phyloP scores from a whole-genome alignment of 345 rosid species.

The Noccaea caerulescens region DNA sequence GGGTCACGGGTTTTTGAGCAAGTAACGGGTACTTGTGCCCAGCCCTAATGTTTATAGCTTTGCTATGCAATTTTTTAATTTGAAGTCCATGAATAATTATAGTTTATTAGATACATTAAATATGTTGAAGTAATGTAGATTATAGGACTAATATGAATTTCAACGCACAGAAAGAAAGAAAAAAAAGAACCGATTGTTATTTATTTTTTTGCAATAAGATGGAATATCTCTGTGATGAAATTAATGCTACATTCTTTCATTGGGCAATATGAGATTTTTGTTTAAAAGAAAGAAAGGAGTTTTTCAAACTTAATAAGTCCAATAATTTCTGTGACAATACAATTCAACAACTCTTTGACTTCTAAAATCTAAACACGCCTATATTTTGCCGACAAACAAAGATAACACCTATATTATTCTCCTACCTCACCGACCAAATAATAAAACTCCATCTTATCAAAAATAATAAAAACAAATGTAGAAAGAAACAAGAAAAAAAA shows the following conservation, averaged over 20 bases:
- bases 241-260: neutral
- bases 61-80: neutral
- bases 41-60: conserved; percentile 1
- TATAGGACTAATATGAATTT: conserved; percentile 1
- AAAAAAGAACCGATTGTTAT: neutral
- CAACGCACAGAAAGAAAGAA: neutral
- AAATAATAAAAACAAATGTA: neutral
- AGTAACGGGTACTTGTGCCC: too few relatives aligned
- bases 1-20: too few relatives aligned
- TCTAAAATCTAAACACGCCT: conserved; percentile 22
- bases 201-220: neutral
- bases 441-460: neutral
- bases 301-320: conserved; percentile 19
- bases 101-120: neutral
- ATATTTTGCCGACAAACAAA: too few relatives aligned
- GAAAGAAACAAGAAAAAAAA: conserved; percentile 20
- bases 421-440: conserved; percentile 39
- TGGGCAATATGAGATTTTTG: neutral
- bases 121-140: neutral
- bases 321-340: conserved; percentile 8
- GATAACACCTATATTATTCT: conserved; percentile 36
- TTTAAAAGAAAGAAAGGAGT: neutral
- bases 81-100: neutral
- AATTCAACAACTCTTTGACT: conserved; percentile 21
- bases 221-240: neutral